Conservation (phyloP, 768 basidiomycete genomes). For the Boletus insuetus region DNA sequence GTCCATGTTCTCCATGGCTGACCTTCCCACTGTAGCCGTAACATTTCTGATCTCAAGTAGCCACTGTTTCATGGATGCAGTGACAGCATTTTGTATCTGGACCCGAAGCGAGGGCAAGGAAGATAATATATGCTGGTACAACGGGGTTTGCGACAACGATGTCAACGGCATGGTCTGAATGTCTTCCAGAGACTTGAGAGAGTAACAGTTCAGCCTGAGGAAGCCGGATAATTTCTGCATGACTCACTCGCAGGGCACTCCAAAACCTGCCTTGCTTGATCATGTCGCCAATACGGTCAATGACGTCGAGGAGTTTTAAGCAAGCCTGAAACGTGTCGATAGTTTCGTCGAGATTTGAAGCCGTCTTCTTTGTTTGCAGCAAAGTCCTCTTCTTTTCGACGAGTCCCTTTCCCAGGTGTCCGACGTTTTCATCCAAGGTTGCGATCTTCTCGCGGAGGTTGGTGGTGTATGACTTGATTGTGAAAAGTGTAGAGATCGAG, state of each 20-base stretch:
- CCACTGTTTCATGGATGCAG: constrained; percentile 96
- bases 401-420: constrained; percentile 80
- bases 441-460: constrained; percentile 89
- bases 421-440: constrained; percentile 84
- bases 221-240: background rate
- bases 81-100: constrained; percentile 92
- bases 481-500: constrained; percentile 94
- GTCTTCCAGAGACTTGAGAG: constrained; percentile 85
- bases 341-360: constrained; percentile 92
- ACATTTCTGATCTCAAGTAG: constrained; percentile 90
- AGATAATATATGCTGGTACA: constrained; percentile 88
- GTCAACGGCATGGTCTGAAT: constrained; percentile 88
- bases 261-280: constrained; percentile 92
- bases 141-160: constrained; percentile 86
- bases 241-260: constrained; percentile 89
- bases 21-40: constrained; percentile 78
- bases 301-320: constrained; percentile 87
- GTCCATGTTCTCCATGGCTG: constrained; percentile 91
- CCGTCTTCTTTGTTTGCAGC: constrained; percentile 88
- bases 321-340: constrained; percentile 95
- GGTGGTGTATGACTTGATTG: constrained; percentile 94
- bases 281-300: constrained; percentile 90
- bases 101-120: constrained; percentile 87
- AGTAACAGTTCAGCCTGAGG: constrained; percentile 31
- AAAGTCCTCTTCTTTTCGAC: constrained; percentile 93